A percentile compares a stretch with the other conserved stretches of the same genome.
Conservation (phyloP, 2,329 filamentous ascomycete species). For the Pestalotiopsis sp. region DNA sequence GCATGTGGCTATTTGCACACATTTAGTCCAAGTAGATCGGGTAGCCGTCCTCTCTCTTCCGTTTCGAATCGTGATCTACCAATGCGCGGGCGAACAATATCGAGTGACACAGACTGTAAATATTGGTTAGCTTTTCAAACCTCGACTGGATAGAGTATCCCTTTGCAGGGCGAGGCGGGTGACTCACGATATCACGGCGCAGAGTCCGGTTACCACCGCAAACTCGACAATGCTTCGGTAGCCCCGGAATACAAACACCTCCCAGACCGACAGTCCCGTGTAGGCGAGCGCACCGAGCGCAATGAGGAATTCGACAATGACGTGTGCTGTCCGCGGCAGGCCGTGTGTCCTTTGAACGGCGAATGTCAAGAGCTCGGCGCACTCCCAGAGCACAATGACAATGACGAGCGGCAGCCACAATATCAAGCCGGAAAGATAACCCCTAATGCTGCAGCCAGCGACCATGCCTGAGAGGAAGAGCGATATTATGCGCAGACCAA, state of each 20-base stretch:
- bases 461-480: slow-evolving; percentile 9
- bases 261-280: slow-evolving; percentile 10
- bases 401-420: slow-evolving; percentile 9
- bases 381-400: slow-evolving; percentile 13
- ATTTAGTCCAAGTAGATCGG: neutral
- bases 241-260: slow-evolving; percentile 10
- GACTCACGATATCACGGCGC: slow-evolving; percentile 10
- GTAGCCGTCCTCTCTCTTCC: slow-evolving; percentile 3
- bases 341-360: slow-evolving; percentile 10
- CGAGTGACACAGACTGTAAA: slow-evolving; percentile 1
- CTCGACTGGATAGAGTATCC: neutral
- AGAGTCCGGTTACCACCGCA: slow-evolving; percentile 7
- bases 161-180: neutral
- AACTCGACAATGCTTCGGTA: slow-evolving; percentile 14
- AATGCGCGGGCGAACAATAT: slow-evolving; percentile 8
- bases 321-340: neutral
- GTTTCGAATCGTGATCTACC: slow-evolving; percentile 5
- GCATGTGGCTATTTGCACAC: neutral
- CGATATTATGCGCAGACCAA: slow-evolving; percentile 11
- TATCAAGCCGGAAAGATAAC: slow-evolving; percentile 7
- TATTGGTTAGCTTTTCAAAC: neutral
- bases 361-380: slow-evolving; percentile 7
- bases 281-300: slow-evolving; percentile 12
- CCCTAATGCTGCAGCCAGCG: slow-evolving; percentile 7
- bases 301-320: slow-evolving; percentile 11